These are phyloP conservation scores for Globisporangium okanoganense DNA, from an alignment of 352 stramenopile species.

Conservation along the genomic window DNA sequence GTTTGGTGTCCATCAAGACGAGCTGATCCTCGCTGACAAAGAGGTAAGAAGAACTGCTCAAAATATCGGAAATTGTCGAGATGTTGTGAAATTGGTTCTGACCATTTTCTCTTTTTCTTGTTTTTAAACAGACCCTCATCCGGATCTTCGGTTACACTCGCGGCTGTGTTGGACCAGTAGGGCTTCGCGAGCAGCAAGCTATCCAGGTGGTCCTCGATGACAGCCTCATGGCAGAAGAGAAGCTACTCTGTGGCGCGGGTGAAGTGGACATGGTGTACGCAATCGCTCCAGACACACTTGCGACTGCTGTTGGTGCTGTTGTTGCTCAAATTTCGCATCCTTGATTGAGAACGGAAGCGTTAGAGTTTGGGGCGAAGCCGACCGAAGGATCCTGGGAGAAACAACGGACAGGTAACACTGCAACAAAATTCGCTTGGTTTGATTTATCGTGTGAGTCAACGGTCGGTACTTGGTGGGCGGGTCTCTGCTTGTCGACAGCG, in stretches of 20 bases:
- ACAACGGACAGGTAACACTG: not conserved
- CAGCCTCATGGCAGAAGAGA: constrained; percentile 18
- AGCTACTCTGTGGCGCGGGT: constrained; percentile 51
- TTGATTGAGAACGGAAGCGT: too few relatives aligned
- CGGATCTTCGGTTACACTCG: constrained; percentile 63
- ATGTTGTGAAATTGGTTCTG: not conserved
- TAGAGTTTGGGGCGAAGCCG: too few relatives aligned
- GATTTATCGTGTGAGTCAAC: not conserved
- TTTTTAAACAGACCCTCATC: constrained; percentile 36
- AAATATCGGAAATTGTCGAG: not conserved
- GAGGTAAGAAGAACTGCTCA: constrained; percentile 25
- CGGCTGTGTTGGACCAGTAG: constrained; percentile 59
- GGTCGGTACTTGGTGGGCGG: too few relatives aligned
- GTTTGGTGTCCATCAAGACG: constrained; percentile 19
- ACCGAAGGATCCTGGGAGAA: not conserved
- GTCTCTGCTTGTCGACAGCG: too few relatives aligned
- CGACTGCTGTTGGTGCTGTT: constrained; percentile 10
- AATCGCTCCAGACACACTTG: constrained; percentile 24
- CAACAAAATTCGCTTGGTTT: not conserved
- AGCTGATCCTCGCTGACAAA: constrained; percentile 45
- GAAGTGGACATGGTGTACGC: constrained; percentile 42
- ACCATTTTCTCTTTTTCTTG: constrained; percentile 1
- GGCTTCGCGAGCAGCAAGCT: constrained; percentile 40
- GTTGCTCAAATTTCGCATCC: constrained; percentile 10
- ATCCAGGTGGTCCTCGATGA: constrained; percentile 58